These are phyloP conservation scores for Yamadazyma dushanensis DNA, from an alignment of 1,139 yeast genomes.

Conservation along the genomic window DNA sequence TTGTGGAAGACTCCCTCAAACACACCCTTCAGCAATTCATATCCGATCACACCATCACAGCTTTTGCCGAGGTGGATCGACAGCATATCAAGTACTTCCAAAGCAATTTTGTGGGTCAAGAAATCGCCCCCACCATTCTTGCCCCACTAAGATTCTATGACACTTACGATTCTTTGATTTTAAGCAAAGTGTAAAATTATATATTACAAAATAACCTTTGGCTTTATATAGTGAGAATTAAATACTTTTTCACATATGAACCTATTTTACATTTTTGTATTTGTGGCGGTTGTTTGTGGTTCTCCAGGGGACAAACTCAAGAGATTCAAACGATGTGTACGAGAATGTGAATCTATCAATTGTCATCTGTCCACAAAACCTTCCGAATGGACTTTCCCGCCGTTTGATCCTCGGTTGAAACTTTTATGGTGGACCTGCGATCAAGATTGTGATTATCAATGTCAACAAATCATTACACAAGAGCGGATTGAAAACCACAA, in stretches of 20 bases:
- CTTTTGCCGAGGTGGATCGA: not conserved
- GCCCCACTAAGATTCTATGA: conserved; percentile 4
- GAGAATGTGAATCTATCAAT: conserved; percentile 52
- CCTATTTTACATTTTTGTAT: conserved; percentile 1
- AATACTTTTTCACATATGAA: conserved; percentile 6
- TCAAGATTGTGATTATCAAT: conserved; percentile 86
- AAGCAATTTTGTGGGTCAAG: conserved; percentile 21
- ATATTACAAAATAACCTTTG: no score
- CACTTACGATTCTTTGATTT: conserved; percentile 8
- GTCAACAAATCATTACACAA: conserved; percentile 73
- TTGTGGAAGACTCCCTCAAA: not conserved
- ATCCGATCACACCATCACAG: not conserved
- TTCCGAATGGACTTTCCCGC: conserved; percentile 25
- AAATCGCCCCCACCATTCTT: conserved; percentile 16
- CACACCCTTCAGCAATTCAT: not conserved
- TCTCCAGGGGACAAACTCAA: conserved; percentile 80
- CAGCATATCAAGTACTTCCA: conserved; percentile 17
- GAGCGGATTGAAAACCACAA: conserved; percentile 40
- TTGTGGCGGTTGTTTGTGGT: conserved; percentile 25
- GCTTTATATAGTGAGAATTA: no score
- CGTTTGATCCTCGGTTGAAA: conserved; percentile 38
- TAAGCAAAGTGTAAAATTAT: conserved; percentile 8
- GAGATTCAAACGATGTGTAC: conserved; percentile 65
- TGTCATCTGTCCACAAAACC: conserved; percentile 6
- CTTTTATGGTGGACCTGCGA: conserved; percentile 75